Evolutionary conservation across 176 grass and related monocot species (phyloP).

Genomic region (Hyparrhenia diplandra): DNA sequence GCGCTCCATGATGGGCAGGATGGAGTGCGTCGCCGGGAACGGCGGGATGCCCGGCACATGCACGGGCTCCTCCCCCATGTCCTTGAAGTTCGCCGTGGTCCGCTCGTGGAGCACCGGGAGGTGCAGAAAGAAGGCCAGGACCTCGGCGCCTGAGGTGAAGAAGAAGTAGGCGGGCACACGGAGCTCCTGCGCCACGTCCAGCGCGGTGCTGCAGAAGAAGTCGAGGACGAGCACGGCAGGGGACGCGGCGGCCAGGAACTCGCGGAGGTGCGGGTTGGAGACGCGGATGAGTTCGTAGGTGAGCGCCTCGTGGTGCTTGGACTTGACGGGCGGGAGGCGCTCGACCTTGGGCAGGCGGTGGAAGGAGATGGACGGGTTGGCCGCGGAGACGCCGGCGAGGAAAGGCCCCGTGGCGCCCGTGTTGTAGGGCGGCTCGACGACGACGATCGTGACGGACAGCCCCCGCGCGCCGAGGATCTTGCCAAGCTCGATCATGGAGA

Average conservation of each 20-base stretch:
- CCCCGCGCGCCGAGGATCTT: conserved; percentile 45
- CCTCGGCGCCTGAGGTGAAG: conserved; percentile 43
- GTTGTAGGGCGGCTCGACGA: conserved; percentile 55
- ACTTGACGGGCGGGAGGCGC: neutral
- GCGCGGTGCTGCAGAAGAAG: conserved; percentile 45
- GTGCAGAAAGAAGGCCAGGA: conserved; percentile 29
- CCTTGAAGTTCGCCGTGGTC: neutral
- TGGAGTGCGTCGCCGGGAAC: conserved; percentile 46
- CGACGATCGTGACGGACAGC: conserved; percentile 39
- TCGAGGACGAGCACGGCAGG: conserved; percentile 49
- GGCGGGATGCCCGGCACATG: conserved; percentile 28
- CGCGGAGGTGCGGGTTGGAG: conserved; percentile 35
- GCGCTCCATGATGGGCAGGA: conserved; percentile 39
- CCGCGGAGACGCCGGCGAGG: conserved; percentile 37
- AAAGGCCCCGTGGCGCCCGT: conserved; percentile 37
- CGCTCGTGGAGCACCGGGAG: conserved; percentile 7
- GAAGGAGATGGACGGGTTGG: conserved; percentile 52
- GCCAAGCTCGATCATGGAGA: conserved; percentile 75
- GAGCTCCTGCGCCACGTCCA: conserved; percentile 46
- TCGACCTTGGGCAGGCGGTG: conserved; percentile 37
- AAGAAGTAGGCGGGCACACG: conserved; percentile 49
- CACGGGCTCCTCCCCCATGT: conserved; percentile 24
- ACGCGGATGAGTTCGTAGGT: conserved; percentile 36
- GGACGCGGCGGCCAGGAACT: conserved; percentile 22
- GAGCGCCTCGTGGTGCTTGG: conserved; percentile 37